Evolutionary conservation across 2,329 filamentous ascomycete genomes (phyloP).

Genomic region (Arthroderma sp.): DNA sequence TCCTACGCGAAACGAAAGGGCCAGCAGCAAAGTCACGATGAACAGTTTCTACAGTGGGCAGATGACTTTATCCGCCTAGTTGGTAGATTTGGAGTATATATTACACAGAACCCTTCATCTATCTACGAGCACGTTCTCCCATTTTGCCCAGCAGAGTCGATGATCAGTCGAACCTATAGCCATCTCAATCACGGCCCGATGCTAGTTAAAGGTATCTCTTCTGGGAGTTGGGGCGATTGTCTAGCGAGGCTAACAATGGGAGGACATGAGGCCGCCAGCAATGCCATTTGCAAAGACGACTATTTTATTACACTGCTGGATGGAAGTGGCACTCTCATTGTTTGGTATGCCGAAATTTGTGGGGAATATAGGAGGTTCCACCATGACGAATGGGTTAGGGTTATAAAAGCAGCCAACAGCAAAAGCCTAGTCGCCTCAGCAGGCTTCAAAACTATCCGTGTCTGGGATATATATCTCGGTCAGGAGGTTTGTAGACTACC

Average conservation of each 20-base stretch:
- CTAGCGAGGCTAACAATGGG: conserved; percentile 10
- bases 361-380: conserved; percentile 10
- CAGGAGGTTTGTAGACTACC: conserved; percentile 5
- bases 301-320: conserved; percentile 15
- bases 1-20: conserved; percentile 8
- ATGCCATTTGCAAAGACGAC: conserved; percentile 9
- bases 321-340: conserved; percentile 10
- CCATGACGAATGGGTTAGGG: conserved; percentile 12
- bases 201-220: conserved; percentile 11
- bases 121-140: conserved; percentile 29
- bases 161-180: conserved; percentile 22
- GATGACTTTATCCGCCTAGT: conserved; percentile 24
- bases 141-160: conserved; percentile 26
- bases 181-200: conserved; percentile 8
- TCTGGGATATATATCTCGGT: conserved; percentile 12
- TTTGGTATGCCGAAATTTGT: conserved; percentile 16
- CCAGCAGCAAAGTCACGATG: not conserved
- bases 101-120: conserved; percentile 17
- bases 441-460: conserved; percentile 10
- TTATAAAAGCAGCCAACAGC: conserved; percentile 8
- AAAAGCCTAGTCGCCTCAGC: conserved; percentile 12
- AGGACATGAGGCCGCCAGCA: conserved; percentile 5
- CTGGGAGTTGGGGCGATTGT: conserved; percentile 10
- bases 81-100: conserved; percentile 22
- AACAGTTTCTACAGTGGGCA: conserved; percentile 17